A percentile compares a stretch with the other conserved stretches of the same genome.
phyloP scores from a whole-genome alignment of 1,139 yeast genomes.

The Spathaspora jeffriesii region DNA sequence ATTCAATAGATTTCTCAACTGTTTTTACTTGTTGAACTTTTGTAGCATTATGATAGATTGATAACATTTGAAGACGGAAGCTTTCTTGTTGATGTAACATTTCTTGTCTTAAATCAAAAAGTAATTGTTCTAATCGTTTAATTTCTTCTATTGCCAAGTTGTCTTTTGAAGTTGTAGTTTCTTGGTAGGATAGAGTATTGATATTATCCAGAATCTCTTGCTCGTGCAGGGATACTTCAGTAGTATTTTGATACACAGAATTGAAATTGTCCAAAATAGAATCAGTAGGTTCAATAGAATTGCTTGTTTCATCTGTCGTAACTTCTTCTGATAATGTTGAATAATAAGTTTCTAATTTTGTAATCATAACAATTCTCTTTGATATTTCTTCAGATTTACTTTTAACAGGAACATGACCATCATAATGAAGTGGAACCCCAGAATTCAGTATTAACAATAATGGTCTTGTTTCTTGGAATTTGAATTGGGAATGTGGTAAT shows the following conservation, averaged over 20 bases:
- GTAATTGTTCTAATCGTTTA: constrained; percentile 9
- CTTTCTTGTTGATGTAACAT: constrained; percentile 9
- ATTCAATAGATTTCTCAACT: neutral
- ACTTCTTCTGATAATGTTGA: neutral
- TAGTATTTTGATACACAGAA: too few species aligned
- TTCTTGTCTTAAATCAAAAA: constrained; percentile 10
- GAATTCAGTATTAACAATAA: constrained; percentile 10
- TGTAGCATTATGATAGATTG: constrained; percentile 2
- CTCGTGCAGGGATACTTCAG: neutral
- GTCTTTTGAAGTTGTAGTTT: too few species aligned
- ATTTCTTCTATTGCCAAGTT: constrained; percentile 9
- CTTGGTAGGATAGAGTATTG: neutral
- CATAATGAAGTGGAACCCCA: constrained; percentile 13
- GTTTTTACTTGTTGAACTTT: neutral
- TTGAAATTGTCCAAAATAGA: neutral
- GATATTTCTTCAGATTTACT: neutral
- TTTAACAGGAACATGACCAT: constrained; percentile 2
- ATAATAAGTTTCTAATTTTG: neutral
- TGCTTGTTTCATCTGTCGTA: neutral
- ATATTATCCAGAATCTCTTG: neutral
- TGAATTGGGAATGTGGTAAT: constrained; percentile 7
- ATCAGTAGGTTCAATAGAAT: neutral
- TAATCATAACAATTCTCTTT: neutral
- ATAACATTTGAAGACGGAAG: constrained; percentile 8
- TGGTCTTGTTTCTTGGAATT: constrained; percentile 8